Percentiles rank a stretch among this genome's conserved stretches.
Conservation (phyloP, 768 basidiomycete species). For the Guyanaporus albipodus region DNA sequence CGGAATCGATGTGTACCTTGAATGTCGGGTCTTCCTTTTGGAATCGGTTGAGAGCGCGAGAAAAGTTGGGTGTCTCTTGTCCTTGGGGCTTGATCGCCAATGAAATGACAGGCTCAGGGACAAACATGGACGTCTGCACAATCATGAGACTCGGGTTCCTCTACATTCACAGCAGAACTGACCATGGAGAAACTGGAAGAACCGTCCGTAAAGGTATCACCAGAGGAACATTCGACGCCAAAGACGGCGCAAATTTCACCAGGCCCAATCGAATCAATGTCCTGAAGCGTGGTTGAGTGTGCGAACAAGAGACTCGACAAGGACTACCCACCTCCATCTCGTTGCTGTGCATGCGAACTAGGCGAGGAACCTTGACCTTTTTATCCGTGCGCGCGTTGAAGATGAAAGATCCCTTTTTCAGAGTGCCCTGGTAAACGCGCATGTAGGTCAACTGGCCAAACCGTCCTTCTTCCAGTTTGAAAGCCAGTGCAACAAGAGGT, state of each 20-base stretch:
- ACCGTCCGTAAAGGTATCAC: slow-evolving; percentile 97
- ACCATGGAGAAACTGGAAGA: slow-evolving; percentile 92
- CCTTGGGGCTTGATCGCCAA: slow-evolving; percentile 90
- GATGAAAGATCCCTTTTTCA: slow-evolving; percentile 83
- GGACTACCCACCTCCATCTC: slow-evolving; percentile 85
- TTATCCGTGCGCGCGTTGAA: slow-evolving; percentile 94
- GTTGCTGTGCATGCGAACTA: slow-evolving; percentile 97
- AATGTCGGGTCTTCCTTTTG: slow-evolving; percentile 99
- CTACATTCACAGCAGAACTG: slow-evolving; percentile 15
- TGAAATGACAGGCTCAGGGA: slow-evolving; percentile 97
- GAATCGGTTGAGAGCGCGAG: slow-evolving; percentile 94
- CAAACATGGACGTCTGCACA: slow-evolving; percentile 90
- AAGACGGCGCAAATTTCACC: slow-evolving; percentile 99
- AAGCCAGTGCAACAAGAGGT: slow-evolving; percentile 90
- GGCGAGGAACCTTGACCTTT: slow-evolving; percentile 92
- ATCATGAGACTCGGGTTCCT: background rate
- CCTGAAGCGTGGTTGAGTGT: slow-evolving; percentile 41
- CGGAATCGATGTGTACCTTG: slow-evolving; percentile 90
- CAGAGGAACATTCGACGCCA: slow-evolving; percentile 96
- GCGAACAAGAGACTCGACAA: background rate
- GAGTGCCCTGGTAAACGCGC: slow-evolving; percentile 92
- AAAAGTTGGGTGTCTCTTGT: slow-evolving; percentile 93
- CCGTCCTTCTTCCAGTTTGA: slow-evolving; percentile 97
- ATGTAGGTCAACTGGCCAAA: slow-evolving; percentile 99
- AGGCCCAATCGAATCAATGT: slow-evolving; percentile 89